Base-by-base conservation (phyloP, 2,329 filamentous ascomycete genomes). In the Colletotrichum musae region DNA sequence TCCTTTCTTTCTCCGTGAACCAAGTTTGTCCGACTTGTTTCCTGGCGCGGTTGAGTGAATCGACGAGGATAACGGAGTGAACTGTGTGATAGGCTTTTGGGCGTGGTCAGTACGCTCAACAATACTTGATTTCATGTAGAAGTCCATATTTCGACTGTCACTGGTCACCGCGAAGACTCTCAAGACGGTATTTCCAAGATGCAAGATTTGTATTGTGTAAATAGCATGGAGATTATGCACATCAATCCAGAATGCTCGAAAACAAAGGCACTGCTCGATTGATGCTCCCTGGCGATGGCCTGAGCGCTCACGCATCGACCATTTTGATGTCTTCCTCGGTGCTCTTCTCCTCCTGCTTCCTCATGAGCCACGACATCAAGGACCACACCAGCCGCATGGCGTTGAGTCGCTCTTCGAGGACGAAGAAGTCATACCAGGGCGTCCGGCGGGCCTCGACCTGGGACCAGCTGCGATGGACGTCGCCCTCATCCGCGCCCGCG, bases 321-420 rank as follows among this genome's bases (percentile, higher is more conserved):
- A 73, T 78, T 67, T 72, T 74, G 59, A 75, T 71, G 47, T 78
- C 71, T 41, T 26, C 71, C 7, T 64, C 70, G 10, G 12, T 26
- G 21, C 72, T 70, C 24, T 75, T 72, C 7, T 78, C 78, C 43
- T 75, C 75, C 28, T 56, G 41, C 72, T 79, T 83, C 71, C 87
- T 82, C 88, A 91, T 91, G 75, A 88, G 78, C 76, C 86, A 91
- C 2, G 83, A 83, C 85, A 90, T 88, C 75, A 91, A 80, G 4
- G 82, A 83, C 89, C 89, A 92, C 1, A 90, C 72, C 10, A 87
- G 70, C 71, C 82, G 79, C 86, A 91, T 86, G 3, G 88, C 89
- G 72, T 84, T 83, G 28, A 91, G 74, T 53, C 89, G 78, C 63
- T 91, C 86, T 24, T 86, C 81, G 0, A 77, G 74, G 56, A 84